Evolutionary conservation across 208 protist genomes (phyloP).

Genomic region (Wallacemonas sp.): DNA sequence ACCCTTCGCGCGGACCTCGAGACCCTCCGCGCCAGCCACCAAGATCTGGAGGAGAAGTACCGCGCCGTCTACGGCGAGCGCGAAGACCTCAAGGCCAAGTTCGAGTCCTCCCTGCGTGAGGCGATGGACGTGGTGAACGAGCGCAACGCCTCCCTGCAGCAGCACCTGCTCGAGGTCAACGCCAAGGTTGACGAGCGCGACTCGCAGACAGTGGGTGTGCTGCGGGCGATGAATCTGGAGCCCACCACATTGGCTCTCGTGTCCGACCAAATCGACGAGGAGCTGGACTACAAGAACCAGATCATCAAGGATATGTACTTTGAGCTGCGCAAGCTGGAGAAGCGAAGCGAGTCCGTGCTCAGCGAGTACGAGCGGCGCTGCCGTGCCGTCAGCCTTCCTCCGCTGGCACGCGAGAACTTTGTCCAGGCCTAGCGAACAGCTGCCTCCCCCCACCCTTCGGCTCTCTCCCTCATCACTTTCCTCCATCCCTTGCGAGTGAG

Average conservation of each 20-base stretch:
- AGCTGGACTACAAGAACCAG: slow-evolving; percentile 94
- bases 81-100: slow-evolving; percentile 94
- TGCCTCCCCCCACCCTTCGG: neutral
- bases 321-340: slow-evolving; percentile 90
- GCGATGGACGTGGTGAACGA: slow-evolving; percentile 87
- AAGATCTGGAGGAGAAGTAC: slow-evolving; percentile 89
- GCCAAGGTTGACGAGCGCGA: slow-evolving; percentile 84
- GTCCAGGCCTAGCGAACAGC: slow-evolving; percentile 3
- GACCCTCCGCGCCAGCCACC: slow-evolving; percentile 87
- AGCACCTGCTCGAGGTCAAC: slow-evolving; percentile 74
- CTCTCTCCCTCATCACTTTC: neutral
- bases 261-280: slow-evolving; percentile 89
- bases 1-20: slow-evolving; percentile 84
- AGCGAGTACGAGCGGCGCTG: slow-evolving; percentile 83
- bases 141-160: slow-evolving; percentile 81
- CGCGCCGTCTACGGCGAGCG: slow-evolving; percentile 90
- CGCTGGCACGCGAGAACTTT: slow-evolving; percentile 62
- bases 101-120: slow-evolving; percentile 90
- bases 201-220: slow-evolving; percentile 89
- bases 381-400: slow-evolving; percentile 46
- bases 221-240: slow-evolving; percentile 94
- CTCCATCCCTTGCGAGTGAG: too few species aligned
- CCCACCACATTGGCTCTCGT: slow-evolving; percentile 83
- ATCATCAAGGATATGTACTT: slow-evolving; percentile 96
- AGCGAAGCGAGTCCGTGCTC: slow-evolving; percentile 57